phyloP scores from a whole-genome alignment of 176 grass and related monocot species.

The Chrysopogon serrulatus region DNA sequence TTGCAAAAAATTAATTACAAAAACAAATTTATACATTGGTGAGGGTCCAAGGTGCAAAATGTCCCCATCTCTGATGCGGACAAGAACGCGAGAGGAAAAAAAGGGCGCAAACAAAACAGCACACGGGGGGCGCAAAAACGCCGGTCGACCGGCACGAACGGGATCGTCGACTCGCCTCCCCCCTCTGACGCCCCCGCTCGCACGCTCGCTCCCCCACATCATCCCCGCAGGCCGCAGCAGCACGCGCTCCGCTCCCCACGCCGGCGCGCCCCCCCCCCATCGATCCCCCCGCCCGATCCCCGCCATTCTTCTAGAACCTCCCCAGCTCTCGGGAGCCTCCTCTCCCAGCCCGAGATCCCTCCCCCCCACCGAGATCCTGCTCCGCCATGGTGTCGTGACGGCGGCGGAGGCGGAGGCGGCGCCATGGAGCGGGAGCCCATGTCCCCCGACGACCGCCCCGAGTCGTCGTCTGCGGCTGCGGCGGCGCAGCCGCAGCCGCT shows the following conservation, averaged over 20 bases:
- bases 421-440: constrained; percentile 37
- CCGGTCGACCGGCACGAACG: not conserved
- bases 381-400: constrained; percentile 43
- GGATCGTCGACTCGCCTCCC: not conserved
- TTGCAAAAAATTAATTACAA: no score
- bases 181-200: not conserved
- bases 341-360: not conserved
- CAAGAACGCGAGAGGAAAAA: not conserved
- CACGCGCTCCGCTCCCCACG: not conserved
- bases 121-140: not conserved
- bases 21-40: not conserved
- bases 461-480: not conserved
- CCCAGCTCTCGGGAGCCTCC: not conserved
- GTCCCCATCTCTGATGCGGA: not conserved
- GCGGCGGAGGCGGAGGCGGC: not conserved
- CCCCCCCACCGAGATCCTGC: constrained; percentile 14
- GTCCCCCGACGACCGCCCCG: constrained; percentile 27
- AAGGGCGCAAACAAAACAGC: not conserved
- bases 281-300: constrained; percentile 25
- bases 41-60: not conserved
- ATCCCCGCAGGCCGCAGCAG: not conserved
- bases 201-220: not conserved
- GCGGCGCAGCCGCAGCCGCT: constrained; percentile 30
- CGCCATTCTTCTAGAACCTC: constrained; percentile 25
- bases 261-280: not conserved